phyloP scores from a whole-genome alignment of 345 rosid genomes.

The rapeseed (Brassica napus) region Da-Ae NC_063443.1:12874501-12875000 shows the following conservation, averaged over 20 bases:
- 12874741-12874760: slow-evolving; percentile 8
- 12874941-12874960: background rate
- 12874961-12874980: background rate
- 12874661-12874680: slow-evolving; percentile 49
- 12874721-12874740: slow-evolving; percentile 35
- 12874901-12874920: background rate
- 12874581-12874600: background rate
- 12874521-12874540: slow-evolving; percentile 39
- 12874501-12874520: slow-evolving; percentile 39
- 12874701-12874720: slow-evolving; percentile 1
- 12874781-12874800: slow-evolving; percentile 17
- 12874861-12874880: background rate
- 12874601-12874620: slow-evolving; percentile 18
- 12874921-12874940: background rate
- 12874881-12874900: background rate
- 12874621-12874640: slow-evolving; percentile 39
- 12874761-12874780: slow-evolving; percentile 18
- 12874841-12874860: slow-evolving; percentile 5
- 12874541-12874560: slow-evolving; percentile 32
- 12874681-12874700: slow-evolving; percentile 38
- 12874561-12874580: background rate
- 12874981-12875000: background rate
- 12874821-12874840: slow-evolving; percentile 8
- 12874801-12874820: slow-evolving; percentile 7
- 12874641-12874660: slow-evolving; percentile 46